Evolutionary conservation across 192 early-diverging fungal species (phyloP), one percentile per base, ranked within the genome.

Genomic region (Umbelopsis vinacea): DNA sequence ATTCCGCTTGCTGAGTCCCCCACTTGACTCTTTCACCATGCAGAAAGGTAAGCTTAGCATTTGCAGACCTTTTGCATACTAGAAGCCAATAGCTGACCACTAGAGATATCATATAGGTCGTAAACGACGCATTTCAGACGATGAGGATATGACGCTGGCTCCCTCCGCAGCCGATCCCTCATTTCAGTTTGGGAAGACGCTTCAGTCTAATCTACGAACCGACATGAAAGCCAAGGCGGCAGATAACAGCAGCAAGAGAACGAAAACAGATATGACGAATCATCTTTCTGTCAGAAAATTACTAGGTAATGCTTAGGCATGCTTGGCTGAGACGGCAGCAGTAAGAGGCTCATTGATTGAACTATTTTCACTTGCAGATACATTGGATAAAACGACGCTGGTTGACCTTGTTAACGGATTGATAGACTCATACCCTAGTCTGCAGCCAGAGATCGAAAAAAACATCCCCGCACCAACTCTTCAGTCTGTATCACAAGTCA

Each of bases 401-500:
- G 81, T 96, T 21, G 70, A 74, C 55, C 82, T 99, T 45, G 78
- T 99, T 54, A 84, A 84, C 35, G 79, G 84, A 29, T 82, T 99
- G 33, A 78, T 96, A n/a, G 81, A 85, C 22, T 78, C 84, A 35
- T 87, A 97, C 81, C 93, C 95, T 6, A 74, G 81, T 4, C 84
- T 96, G 10, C 85, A 88, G 46, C 70, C 84, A 7, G 83, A 91
- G 54, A 86, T 97, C 26, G 85, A 88, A 66, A 78, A 84, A 10
- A 87, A 94, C 60, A 86, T 98, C 43, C 97, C 97, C 19, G 86
- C 88, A 46, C 97, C 97, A 37, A 95, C 96, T 24, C 86, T 98
- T 45, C 81, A 81, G 35, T 93, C 94, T 19, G 93, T 90, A 0
- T 81, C 86, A 50, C 75, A 79, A 43, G 84, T 90, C 33, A 85